Base-by-base conservation (phyloP, 768 basidiomycete genomes). In the Leccinellum rugosiceps region DNA sequence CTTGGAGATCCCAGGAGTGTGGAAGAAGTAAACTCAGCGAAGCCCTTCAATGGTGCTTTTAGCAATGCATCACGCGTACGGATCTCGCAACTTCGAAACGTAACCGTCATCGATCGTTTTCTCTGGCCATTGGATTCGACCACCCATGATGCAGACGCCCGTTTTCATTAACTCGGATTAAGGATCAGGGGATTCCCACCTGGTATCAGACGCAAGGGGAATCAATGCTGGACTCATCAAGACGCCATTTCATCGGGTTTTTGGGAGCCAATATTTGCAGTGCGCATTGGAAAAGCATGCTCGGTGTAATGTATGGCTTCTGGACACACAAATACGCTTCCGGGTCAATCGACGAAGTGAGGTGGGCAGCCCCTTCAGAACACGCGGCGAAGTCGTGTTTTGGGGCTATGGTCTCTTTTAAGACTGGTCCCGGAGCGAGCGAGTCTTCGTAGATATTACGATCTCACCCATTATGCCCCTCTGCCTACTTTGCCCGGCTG, bases 381-480 rank as follows among this genome's bases (percentile, higher is more conserved):
- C 69, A 70, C 70, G 69, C 60, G 69, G 69, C 55, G 60, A 56
- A 63, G 69, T 70, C 69, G 69, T 70, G 69, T 64, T 55, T 58
- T 63, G 68, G 70, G 69, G 70, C 70, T 56, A 53, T 56, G 59
- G 67, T 63, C 62, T 65, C 65, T 63, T 72, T 71, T 63, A 72
- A 69, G 64, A 54, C 64, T 61, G 54, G 52, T 41, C 60, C 56
- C 55, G 60, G 61, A 58, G 44, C 30, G 32, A 57, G 44, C 60
- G 38, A 52, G 34, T 48, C 54, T 50, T 52, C 54, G 57, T 58
- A 51, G 44, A 60, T 46, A 55, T 58, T 55, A 55, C 63, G 55
- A 63, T 65, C 59, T 59, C 50, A 19, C 53, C 54, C 52, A 31
- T 57, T 41, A 72, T 71, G 66, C 63, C 63, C 50, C 38, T 60